A percentile compares a stretch with the other conserved stretches of the same genome.
Conservation (phyloP, 257 asterid genomes). For the Mitragyna speciosa region DNA sequence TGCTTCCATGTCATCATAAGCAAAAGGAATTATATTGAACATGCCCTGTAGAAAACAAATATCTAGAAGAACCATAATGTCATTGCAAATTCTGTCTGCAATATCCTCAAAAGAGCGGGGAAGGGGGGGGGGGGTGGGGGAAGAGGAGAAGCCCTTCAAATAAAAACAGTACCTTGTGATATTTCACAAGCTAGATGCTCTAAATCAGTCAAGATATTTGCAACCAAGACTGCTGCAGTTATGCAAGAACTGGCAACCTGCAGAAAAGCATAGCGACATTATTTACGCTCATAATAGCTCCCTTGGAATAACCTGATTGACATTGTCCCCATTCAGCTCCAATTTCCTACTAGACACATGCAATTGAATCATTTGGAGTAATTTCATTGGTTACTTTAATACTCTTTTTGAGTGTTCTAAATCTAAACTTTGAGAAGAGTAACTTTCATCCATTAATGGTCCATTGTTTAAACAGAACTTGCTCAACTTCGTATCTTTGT, state of each 20-base stretch:
- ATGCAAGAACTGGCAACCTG: slow-evolving; percentile 81
- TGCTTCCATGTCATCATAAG: slow-evolving; percentile 65
- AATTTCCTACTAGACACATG: background rate
- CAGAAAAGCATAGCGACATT: slow-evolving; percentile 21
- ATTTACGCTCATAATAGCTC: background rate
- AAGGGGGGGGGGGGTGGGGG: too few relatives aligned
- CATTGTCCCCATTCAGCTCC: background rate
- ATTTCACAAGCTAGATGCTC: slow-evolving; percentile 51
- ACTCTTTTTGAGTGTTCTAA: background rate
- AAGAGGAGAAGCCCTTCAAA: slow-evolving; percentile 7
- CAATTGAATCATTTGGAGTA: background rate
- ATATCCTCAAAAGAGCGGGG: background rate
- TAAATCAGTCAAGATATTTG: slow-evolving; percentile 71
- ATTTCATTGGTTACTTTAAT: background rate
- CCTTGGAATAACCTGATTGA: background rate
- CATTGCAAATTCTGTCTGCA: slow-evolving; percentile 5
- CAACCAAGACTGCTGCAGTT: slow-evolving; percentile 71
- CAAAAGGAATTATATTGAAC: slow-evolving; percentile 63
- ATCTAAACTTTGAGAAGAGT: background rate
- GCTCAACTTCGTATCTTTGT: too few relatives aligned
- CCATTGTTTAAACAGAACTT: background rate
- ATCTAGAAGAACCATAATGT: slow-evolving; percentile 52
- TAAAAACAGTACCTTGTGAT: slow-evolving; percentile 51
- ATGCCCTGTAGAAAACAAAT: slow-evolving; percentile 63
- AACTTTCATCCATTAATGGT: background rate